Base-by-base conservation (phyloP, 2,329 filamentous ascomycete species). In the Colletotrichum limetticola region DNA sequence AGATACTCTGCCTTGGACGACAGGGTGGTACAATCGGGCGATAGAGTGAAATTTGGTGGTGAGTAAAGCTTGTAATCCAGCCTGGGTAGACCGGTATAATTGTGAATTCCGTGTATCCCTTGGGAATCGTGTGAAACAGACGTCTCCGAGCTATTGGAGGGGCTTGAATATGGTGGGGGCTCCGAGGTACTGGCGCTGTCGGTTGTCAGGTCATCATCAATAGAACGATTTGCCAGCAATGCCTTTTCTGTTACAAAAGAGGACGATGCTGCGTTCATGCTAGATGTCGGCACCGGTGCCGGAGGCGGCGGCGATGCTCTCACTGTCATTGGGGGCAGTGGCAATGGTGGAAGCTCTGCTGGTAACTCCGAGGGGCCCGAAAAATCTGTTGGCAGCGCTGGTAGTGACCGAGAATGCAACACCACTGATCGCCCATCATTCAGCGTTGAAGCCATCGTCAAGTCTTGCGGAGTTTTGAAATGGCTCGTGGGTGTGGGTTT, bases 61-160 rank as follows among this genome's bases (percentile, higher is more conserved):
- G 81, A 81, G 78, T 90, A 90, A 22, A 86, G 82, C n/a, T 84
- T 82, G 78, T 89, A 88, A 78, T 89, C 86, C 19, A 89, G 76
- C 26, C 78, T 77, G 1, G 86, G 87, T 6, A 89, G 83, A 7
- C 86, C 87, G 1, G 85, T 84, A 74, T 87, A 86, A 30, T 79
- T 80, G 55, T 82, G 82, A 4, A 79, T 78, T 14, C 78, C 80
- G 24, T 80, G 26, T 73, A 66, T 46, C 46, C 60, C 32, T 52
- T 73, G 62, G 28, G 58, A 35, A 19, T 72, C 62, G 68, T 58
- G 61, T 46, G 67, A 55, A 55, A 69, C 26, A 42, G 59, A 46
- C 46, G 61, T 53, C 53, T 76, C 74, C 24, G 75, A 74, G 22
- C 68, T 68, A 59, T 69, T 76, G 46, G 76, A 78, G 6, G 82